A percentile compares a stretch with the other conserved stretches of the same genome.
phyloP scores from a whole-genome alignment of 495 filamentous ascomycete genomes.

The Aspergillus heteromorphus region DNA sequence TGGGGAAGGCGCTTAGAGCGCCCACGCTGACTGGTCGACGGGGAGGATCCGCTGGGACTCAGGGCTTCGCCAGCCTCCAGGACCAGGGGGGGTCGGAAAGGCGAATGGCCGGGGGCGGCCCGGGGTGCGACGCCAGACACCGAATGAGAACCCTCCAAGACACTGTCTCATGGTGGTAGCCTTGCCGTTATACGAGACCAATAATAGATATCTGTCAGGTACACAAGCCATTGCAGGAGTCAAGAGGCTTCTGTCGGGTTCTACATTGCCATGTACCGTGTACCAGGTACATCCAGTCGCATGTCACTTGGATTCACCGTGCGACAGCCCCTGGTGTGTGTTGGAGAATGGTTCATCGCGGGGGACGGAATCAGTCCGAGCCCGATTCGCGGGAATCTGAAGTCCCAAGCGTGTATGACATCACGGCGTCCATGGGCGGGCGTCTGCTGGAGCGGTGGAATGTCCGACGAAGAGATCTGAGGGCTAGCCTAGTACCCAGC shows the following conservation, averaged over 20 bases:
- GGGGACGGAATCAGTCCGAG: not conserved
- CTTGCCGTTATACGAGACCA: constrained; percentile 9
- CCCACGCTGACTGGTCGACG: not conserved
- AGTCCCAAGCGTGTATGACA: not conserved
- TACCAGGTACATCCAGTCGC: not conserved
- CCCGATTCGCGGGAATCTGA: too few species aligned
- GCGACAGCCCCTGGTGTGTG: not conserved
- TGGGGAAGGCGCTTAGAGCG: not conserved
- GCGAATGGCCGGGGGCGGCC: constrained; percentile 1
- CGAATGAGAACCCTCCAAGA: not conserved
- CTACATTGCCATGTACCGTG: not conserved
- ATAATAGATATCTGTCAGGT: constrained; percentile 19
- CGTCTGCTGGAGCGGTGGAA: not conserved
- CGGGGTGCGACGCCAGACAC: constrained; percentile 9
- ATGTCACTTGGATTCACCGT: not conserved
- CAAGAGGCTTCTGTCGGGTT: not conserved
- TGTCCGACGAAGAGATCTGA: constrained; percentile 1
- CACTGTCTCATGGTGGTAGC: not conserved
- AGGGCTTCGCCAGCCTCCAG: not conserved
- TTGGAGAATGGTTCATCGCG: not conserved
- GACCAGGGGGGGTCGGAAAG: constrained; percentile 1
- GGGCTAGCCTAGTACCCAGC: not conserved
- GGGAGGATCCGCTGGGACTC: not conserved
- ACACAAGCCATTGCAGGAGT: constrained; percentile 12
- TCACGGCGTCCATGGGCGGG: not conserved